These are phyloP conservation scores for Allantophomopsis cytisporea DNA, from an alignment of 2,329 filamentous ascomycete genomes.

Conservation along the genomic window DNA sequence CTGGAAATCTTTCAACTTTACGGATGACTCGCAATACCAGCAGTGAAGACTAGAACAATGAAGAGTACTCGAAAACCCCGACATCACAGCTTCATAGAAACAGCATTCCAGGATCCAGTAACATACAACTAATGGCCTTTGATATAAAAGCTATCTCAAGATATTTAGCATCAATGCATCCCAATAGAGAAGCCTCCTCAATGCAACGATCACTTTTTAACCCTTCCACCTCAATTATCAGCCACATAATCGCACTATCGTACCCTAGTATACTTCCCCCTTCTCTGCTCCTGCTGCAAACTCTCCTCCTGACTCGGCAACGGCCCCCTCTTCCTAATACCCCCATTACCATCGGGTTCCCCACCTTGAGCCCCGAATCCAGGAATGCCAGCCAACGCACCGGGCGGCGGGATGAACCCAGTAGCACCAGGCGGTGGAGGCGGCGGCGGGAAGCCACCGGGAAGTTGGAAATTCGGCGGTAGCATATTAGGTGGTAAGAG, in stretches of 20 bases:
- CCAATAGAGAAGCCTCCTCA: too few species aligned
- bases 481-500: constrained; percentile 32
- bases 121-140: too few species aligned
- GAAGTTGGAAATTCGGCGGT: constrained; percentile 24
- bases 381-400: constrained; percentile 25
- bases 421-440: constrained; percentile 28
- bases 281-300: constrained; percentile 61
- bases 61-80: too few species aligned
- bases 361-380: constrained; percentile 14
- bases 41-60: too few species aligned
- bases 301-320: constrained; percentile 78
- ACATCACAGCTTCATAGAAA: too few species aligned
- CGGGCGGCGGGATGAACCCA: constrained; percentile 7
- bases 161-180: too few species aligned
- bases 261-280: constrained; percentile 42
- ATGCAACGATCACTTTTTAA: too few species aligned
- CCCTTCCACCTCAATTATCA: too few species aligned
- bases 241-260: constrained; percentile 7
- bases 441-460: constrained; percentile 21
- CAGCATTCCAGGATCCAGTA: too few species aligned
- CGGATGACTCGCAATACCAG: too few species aligned
- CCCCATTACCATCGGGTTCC: constrained; percentile 20
- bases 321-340: constrained; percentile 47
- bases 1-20: too few species aligned
- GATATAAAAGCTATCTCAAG: too few species aligned